These are phyloP conservation scores for Euphorbia peplus DNA, from an alignment of 345 rosid genomes.

Conservation along the genomic window DNA sequence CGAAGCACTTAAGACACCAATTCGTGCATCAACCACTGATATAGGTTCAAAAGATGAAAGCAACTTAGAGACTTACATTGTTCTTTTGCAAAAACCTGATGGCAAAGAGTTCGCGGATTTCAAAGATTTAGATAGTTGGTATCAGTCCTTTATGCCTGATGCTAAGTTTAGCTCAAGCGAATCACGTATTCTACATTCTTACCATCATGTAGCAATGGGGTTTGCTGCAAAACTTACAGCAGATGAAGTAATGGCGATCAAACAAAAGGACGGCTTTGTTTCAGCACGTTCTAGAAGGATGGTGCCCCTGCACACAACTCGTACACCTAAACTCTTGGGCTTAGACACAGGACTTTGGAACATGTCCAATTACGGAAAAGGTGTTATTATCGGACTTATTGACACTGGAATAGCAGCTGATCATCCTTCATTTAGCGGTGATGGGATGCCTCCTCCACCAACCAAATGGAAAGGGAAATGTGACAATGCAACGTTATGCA, in stretches of 20 bases:
- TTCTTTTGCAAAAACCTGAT: conserved; percentile 23
- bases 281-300: conserved; percentile 22
- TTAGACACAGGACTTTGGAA: conserved; percentile 17
- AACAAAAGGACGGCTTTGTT: conserved; percentile 17
- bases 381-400: conserved; percentile 17
- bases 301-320: conserved; percentile 21
- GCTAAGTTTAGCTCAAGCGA: conserved; percentile 8
- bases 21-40: not conserved
- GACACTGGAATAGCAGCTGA: conserved; percentile 20
- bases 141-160: conserved; percentile 29
- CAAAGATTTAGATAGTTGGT: conserved; percentile 22
- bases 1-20: not conserved
- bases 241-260: conserved; percentile 20
- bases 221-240: conserved; percentile 34
- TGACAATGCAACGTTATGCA: conserved; percentile 9
- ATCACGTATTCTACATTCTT: conserved; percentile 25
- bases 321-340: conserved; percentile 17
- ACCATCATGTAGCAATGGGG: conserved; percentile 23
- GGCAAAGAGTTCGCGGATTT: conserved; percentile 1
- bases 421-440: conserved; percentile 23
- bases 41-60: not conserved
- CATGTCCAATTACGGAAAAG: conserved; percentile 19
- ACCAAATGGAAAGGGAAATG: conserved; percentile 29
- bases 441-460: conserved; percentile 27
- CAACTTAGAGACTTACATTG: conserved; percentile 33